A percentile compares a stretch with the other conserved stretches of the same genome.
Conservation (phyloP, 768 basidiomycete species). For the Rhizopogon salebrosus region DNA sequence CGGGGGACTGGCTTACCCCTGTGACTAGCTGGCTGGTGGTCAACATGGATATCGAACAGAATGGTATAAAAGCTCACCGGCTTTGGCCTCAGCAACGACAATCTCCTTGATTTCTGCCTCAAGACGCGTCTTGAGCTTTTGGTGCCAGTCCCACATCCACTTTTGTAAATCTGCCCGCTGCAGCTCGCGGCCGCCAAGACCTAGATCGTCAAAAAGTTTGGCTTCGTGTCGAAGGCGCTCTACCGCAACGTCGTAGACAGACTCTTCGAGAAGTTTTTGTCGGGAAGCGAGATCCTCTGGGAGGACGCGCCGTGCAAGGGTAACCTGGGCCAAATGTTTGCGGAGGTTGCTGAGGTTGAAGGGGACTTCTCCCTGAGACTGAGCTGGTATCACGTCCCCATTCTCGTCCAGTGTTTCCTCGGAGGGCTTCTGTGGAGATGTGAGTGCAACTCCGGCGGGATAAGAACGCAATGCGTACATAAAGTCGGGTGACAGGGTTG, state of each 20-base stretch:
- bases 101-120: conserved; percentile 48
- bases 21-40: background rate
- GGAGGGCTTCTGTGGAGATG: conserved; percentile 10
- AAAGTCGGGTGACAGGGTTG: conserved; percentile 49
- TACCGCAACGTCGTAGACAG: conserved; percentile 79
- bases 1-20: conserved; percentile 16
- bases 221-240: conserved; percentile 63
- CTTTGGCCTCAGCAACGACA: conserved; percentile 28
- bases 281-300: conserved; percentile 65
- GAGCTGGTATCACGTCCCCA: conserved; percentile 17
- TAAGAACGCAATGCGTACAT: conserved; percentile 21
- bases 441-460: background rate
- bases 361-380: conserved; percentile 40
- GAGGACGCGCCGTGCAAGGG: conserved; percentile 57
- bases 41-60: background rate
- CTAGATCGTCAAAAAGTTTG: conserved; percentile 52
- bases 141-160: conserved; percentile 90
- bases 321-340: conserved; percentile 59
- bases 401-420: conserved; percentile 15
- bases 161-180: conserved; percentile 49
- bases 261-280: conserved; percentile 79
- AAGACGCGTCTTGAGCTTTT: conserved; percentile 46
- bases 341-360: conserved; percentile 75
- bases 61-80: conserved; percentile 12
- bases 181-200: conserved; percentile 43